Conservation (phyloP, 306 rosid genomes). For the Vigna mungo region DNA sequence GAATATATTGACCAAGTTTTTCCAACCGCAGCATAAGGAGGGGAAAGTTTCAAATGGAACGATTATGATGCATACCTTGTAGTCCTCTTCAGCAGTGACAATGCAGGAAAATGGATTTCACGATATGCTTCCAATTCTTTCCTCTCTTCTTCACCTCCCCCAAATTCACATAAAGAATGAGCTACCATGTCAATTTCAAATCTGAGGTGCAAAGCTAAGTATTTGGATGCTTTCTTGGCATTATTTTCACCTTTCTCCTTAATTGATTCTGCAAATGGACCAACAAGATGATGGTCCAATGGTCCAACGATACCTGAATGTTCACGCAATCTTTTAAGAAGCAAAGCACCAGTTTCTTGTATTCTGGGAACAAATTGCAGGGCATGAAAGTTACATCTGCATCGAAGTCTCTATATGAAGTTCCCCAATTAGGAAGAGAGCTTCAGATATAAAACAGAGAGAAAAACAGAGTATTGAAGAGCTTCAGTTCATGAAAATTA, state of each 20-base stretch:
- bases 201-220: constrained; percentile 93
- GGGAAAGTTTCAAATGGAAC: constrained; percentile 33
- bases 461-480: constrained; percentile 37
- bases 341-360: constrained; percentile 89
- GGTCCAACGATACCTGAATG: constrained; percentile 63
- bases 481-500: constrained; percentile 41
- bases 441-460: constrained; percentile 41
- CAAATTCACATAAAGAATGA: constrained; percentile 97
- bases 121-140: constrained; percentile 90
- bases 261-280: constrained; percentile 62
- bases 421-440: constrained; percentile 79
- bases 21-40: background rate
- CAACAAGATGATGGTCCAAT: constrained; percentile 76
- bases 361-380: constrained; percentile 92
- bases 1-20: constrained; percentile 12
- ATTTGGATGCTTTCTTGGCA: constrained; percentile 73
- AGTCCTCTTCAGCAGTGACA: constrained; percentile 69
- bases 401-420: constrained; percentile 98
- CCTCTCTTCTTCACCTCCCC: constrained; percentile 93
- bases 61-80: constrained; percentile 62
- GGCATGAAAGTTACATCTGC: constrained; percentile 99
- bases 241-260: constrained; percentile 48
- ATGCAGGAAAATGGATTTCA: constrained; percentile 88
- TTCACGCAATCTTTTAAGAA: constrained; percentile 86
- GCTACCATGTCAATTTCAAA: constrained; percentile 99